Base-by-base conservation (phyloP, 2,329 filamentous ascomycete species). In the Penicillium sclerotigenum region DNA sequence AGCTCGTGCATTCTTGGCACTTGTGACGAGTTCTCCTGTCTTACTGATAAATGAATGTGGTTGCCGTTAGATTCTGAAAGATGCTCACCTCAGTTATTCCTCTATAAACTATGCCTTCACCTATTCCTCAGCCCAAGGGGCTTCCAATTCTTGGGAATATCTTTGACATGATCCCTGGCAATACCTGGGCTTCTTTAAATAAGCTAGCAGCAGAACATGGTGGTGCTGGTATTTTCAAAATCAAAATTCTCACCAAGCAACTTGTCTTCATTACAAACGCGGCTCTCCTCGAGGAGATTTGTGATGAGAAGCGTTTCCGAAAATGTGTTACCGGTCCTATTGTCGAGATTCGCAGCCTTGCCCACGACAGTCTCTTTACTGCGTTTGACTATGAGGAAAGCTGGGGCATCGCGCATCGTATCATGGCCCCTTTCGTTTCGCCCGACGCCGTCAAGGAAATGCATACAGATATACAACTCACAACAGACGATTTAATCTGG, bases 351-450 rank as follows among this genome's bases (percentile, higher is more conserved):
- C 77, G 87, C 59, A 79, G 82, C 54, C 82, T 81, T 33, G 78
- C 85, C 1, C 78, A 83, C 56, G 85, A 88, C 76, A 86, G 86
- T 20, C 79, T 90, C 2, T 89, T 90, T 67, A 89, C 86, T 0
- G 85, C 76, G 4, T 68, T 73, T 59, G 59, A 74, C 52, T 59
- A 67, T 2, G 78, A 80, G 57, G 60, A 68, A 34, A 83, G 83
- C 62, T 90, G 87, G 87, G 84, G 81, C 18, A 80, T 87, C 58
- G 87, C 88, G 11, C 80, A 81, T 59, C 73, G 78, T 3, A 75
- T 77, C 46, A 71, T 81, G 63, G 69, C 76, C 18, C 78, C 80
- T 0, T 72, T 74, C 1, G 77, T 81, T 54, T 74, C 76, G 0
- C 72, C 74, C 1, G 65, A 76, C 5, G 71, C 71, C 1, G 71